Evolutionary conservation across 176 grass and related monocot species (phyloP).

Genomic region (Puya raimondii): DNA sequence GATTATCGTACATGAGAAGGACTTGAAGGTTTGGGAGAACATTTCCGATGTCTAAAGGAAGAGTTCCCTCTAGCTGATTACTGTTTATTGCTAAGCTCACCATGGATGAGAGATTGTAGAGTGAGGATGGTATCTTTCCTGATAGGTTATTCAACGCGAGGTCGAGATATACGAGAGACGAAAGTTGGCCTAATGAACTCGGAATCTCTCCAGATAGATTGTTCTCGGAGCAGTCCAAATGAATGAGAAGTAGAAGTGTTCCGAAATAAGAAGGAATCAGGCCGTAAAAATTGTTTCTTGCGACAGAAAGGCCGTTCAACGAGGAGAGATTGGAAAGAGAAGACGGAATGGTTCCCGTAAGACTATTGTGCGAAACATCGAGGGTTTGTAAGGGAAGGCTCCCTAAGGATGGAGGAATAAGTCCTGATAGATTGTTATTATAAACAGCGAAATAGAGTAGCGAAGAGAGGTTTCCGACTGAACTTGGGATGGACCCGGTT

Average conservation of each 20-base stretch:
- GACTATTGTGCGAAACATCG: conserved; percentile 31
- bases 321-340: conserved; percentile 41
- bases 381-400: conserved; percentile 19
- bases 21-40: conserved; percentile 4
- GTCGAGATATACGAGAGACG: conserved; percentile 6
- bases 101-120: conserved; percentile 29
- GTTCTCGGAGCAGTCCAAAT: background rate
- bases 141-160: conserved; percentile 20
- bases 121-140: conserved; percentile 13
- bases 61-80: conserved; percentile 22
- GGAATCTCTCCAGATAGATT: conserved; percentile 10
- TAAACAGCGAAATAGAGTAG: conserved; percentile 3
- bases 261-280: conserved; percentile 39
- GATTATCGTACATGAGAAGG: conserved; percentile 3
- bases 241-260: conserved; percentile 15
- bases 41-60: conserved; percentile 18
- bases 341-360: conserved; percentile 37
- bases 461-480: background rate
- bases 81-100: background rate
- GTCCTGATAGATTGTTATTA: conserved; percentile 9
- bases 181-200: conserved; percentile 1
- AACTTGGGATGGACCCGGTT: conserved; percentile 5
- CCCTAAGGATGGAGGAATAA: conserved; percentile 28
- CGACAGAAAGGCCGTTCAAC: conserved; percentile 20
- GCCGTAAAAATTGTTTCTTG: conserved; percentile 24